phyloP scores from a whole-genome alignment of 108 stramenopile genomes.

The Aureococcus anophagefferens region DNA sequence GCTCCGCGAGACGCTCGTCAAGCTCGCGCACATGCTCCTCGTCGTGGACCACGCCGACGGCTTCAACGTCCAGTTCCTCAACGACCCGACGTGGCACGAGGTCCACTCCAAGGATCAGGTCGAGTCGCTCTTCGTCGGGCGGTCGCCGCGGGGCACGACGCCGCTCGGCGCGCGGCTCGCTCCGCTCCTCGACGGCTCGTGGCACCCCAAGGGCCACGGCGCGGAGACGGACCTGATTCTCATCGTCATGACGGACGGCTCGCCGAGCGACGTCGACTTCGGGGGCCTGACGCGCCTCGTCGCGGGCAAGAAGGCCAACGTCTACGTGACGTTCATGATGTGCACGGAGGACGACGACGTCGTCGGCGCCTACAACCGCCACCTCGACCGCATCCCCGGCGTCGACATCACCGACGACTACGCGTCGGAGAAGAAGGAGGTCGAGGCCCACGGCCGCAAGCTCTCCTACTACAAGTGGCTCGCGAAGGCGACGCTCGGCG shows the following conservation, averaged over 20 bases:
- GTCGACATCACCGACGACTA: conserved; percentile 11
- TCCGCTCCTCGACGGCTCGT: neutral
- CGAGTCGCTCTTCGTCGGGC: neutral
- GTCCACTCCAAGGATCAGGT: neutral
- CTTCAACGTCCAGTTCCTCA: conserved; percentile 7
- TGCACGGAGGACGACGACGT: conserved; percentile 11
- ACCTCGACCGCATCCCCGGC: neutral
- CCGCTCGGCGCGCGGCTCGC: conserved; percentile 1
- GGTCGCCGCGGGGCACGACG: neutral
- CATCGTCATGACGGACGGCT: conserved; percentile 8
- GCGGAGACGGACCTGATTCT: neutral
- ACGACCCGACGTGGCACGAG: conserved; percentile 4
- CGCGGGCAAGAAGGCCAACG: neutral
- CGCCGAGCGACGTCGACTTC: neutral
- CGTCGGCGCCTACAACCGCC: conserved; percentile 1
- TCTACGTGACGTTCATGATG: conserved; percentile 5
- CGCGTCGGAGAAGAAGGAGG: neutral
- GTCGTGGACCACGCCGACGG: conserved; percentile 11
- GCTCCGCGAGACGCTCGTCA: conserved; percentile 1
- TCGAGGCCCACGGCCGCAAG: neutral
- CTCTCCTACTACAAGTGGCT: conserved; percentile 5
- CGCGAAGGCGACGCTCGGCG: conserved; percentile 2
- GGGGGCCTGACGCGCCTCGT: neutral
- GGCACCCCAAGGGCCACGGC: neutral
- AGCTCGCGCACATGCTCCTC: neutral